A percentile compares a stretch with the other conserved stretches of the same genome.
Conservation (phyloP, 352 stramenopile genomes). For the Phytophthora foliorum region DNA sequence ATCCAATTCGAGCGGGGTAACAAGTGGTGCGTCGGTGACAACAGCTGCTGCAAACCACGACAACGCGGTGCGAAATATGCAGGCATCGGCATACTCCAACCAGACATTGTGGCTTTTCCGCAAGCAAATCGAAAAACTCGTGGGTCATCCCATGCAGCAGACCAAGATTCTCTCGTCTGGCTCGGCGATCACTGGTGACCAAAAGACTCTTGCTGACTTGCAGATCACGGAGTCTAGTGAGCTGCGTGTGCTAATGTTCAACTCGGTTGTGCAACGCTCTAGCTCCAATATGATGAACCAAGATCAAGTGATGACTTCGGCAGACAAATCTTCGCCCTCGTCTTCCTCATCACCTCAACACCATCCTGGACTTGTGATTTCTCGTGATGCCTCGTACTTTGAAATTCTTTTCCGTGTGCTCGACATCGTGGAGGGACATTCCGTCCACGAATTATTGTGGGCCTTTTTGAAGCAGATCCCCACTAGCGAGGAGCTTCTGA, state of each 20-base stretch:
- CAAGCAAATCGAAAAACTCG: constrained; percentile 77
- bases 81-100: constrained; percentile 78
- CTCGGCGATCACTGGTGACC: constrained; percentile 73
- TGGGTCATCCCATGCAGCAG: constrained; percentile 80
- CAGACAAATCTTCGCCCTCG: constrained; percentile 27
- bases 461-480: constrained; percentile 88
- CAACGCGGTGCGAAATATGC: constrained; percentile 69
- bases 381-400: constrained; percentile 77
- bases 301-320: constrained; percentile 46
- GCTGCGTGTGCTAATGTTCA: constrained; percentile 85
- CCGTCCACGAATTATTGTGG: constrained; percentile 80
- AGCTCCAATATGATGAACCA: constrained; percentile 45
- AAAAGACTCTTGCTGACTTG: constrained; percentile 87
- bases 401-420: constrained; percentile 87
- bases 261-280: constrained; percentile 73
- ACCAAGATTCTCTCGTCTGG: constrained; percentile 84
- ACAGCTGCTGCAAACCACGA: constrained; percentile 42
- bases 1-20: constrained; percentile 39
- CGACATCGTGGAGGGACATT: constrained; percentile 66
- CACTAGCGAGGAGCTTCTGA: constrained; percentile 75
- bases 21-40: constrained; percentile 20
- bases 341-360: constrained; percentile 40
- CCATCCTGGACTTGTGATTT: constrained; percentile 72
- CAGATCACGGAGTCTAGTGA: constrained; percentile 82
- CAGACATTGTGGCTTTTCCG: constrained; percentile 78